Evolutionary conservation across 169 alveolate genomes (phyloP).

Genomic region (Sarcocystis neurona): DNA sequence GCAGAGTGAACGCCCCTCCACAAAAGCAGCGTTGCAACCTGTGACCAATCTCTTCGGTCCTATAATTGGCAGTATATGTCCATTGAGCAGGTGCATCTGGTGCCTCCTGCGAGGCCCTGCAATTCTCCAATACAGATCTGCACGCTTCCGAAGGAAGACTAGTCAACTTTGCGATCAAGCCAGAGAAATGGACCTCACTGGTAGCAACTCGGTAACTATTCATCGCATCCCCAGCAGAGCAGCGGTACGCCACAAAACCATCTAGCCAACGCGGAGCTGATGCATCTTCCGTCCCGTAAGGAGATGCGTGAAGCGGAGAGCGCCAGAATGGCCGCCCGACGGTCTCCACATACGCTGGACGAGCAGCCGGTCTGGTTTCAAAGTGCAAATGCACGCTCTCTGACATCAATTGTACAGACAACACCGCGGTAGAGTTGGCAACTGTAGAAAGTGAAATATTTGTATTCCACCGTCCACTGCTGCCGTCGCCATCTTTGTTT

Average conservation of each 20-base stretch:
- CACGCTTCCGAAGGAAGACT: no score
- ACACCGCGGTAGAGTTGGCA: neutral
- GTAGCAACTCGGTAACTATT: no score
- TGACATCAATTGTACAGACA: neutral
- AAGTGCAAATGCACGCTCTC: neutral
- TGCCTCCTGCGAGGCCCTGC: no score
- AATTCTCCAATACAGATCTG: no score
- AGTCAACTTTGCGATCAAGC: no score
- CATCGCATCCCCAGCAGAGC: neutral
- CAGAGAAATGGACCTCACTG: no score
- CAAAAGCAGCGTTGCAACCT: no score
- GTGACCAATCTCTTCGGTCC: no score
- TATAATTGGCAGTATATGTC: no score
- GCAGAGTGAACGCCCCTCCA: no score
- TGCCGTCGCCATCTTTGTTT: constrained; percentile 2
- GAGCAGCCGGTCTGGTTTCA: neutral
- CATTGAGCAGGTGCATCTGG: no score
- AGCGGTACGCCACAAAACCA: neutral
- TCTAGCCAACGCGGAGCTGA: neutral
- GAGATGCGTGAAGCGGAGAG: neutral
- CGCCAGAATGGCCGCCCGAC: neutral
- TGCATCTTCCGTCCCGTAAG: neutral
- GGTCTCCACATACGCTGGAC: neutral
- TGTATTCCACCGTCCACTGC: constrained; percentile 3
- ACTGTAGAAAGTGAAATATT: neutral